Conservation (phyloP, 345 rosid species). For the Pistacia vera region DNA sequence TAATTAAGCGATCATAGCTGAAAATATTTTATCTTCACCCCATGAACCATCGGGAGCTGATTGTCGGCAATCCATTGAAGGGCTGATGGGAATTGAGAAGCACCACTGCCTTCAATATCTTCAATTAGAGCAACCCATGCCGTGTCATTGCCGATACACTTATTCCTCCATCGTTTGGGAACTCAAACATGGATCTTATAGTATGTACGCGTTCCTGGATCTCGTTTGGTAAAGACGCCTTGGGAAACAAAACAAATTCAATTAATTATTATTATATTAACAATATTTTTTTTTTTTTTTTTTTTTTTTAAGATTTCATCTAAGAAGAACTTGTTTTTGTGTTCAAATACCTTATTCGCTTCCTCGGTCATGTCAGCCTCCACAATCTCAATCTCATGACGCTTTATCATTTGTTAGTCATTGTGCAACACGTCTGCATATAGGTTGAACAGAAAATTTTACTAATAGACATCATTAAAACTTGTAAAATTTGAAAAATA, state of each 20-base stretch:
- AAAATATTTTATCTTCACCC: slow-evolving; percentile 73
- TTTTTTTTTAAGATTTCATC: neutral
- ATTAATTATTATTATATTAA: slow-evolving; percentile 4
- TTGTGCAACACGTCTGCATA: too few relatives aligned
- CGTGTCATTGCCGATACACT: slow-evolving; percentile 86
- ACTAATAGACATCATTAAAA: too few relatives aligned
- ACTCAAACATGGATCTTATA: slow-evolving; percentile 58
- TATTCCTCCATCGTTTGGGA: slow-evolving; percentile 84
- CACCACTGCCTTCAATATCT: slow-evolving; percentile 44
- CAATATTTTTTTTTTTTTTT: neutral
- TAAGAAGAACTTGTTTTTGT: too few relatives aligned
- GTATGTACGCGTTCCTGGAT: slow-evolving; percentile 47
- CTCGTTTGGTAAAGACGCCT: slow-evolving; percentile 39
- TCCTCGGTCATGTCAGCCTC: too few relatives aligned
- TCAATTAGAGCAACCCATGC: slow-evolving; percentile 95
- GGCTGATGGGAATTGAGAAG: slow-evolving; percentile 77
- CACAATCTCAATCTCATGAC: too few relatives aligned
- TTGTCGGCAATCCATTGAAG: slow-evolving; percentile 80
- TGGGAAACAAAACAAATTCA: neutral
- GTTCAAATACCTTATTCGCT: too few relatives aligned
- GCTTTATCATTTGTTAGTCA: too few relatives aligned
- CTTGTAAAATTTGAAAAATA: too few relatives aligned
- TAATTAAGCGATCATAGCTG: slow-evolving; percentile 83
- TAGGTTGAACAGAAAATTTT: too few relatives aligned
- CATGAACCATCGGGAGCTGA: slow-evolving; percentile 94